phyloP scores from a whole-genome alignment of 169 alveolate species.

The Condylostoma magnum region DNA sequence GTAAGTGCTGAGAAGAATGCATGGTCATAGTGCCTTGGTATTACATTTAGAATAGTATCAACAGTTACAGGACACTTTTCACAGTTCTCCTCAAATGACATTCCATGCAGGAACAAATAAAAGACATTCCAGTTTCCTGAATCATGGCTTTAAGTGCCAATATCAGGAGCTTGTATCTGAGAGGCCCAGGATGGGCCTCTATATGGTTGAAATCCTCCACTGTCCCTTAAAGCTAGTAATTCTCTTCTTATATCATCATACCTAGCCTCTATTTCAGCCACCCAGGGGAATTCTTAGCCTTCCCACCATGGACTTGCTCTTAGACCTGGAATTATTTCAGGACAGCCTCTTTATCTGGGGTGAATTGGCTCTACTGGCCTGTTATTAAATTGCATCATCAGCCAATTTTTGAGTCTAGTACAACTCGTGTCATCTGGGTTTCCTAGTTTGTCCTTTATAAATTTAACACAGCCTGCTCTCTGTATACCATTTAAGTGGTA shows the following conservation, averaged over 20 bases:
- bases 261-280: slow-evolving; percentile 35
- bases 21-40: slow-evolving; percentile 44
- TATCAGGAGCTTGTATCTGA: slow-evolving; percentile 50
- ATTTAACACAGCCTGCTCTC: slow-evolving; percentile 45
- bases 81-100: slow-evolving; percentile 62
- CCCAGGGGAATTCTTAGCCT: slow-evolving; percentile 52
- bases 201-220: slow-evolving; percentile 70
- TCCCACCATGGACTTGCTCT: slow-evolving; percentile 63
- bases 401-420: slow-evolving; percentile 54
- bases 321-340: slow-evolving; percentile 70
- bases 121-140: slow-evolving; percentile 75
- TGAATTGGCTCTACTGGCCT: slow-evolving; percentile 39
- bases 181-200: slow-evolving; percentile 72
- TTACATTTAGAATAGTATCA: slow-evolving; percentile 43
- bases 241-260: slow-evolving; percentile 48
- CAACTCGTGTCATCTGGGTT: slow-evolving; percentile 37
- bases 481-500: slow-evolving; percentile 48
- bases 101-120: slow-evolving; percentile 63
- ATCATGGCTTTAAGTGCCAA: slow-evolving; percentile 60
- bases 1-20: slow-evolving; percentile 69
- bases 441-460: slow-evolving; percentile 50
- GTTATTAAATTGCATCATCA: slow-evolving; percentile 47
- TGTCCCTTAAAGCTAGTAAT: slow-evolving; percentile 31
- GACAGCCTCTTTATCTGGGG: slow-evolving; percentile 62
- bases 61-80: slow-evolving; percentile 64